Conservation (phyloP, 805 yeast species). For the Starmerella riodocensis region DNA sequence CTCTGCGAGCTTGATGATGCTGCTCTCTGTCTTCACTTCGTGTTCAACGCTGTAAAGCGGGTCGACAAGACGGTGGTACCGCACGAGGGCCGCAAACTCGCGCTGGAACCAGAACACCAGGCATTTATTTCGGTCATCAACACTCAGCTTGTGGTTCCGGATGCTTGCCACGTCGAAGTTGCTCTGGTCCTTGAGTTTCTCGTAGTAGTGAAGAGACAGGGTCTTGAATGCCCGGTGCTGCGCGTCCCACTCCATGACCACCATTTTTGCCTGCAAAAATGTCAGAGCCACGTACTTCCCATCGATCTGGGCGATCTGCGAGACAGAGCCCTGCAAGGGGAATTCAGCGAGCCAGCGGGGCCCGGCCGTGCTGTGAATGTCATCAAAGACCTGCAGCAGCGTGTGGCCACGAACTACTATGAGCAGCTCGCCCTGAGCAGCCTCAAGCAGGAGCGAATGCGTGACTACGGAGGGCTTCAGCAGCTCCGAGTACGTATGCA, state of each 20-base stretch:
- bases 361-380: conserved; percentile 14
- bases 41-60: conserved; percentile 36
- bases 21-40: background rate
- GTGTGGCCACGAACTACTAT: conserved; percentile 54
- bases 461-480: conserved; percentile 63
- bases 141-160: conserved; percentile 30
- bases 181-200: conserved; percentile 29
- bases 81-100: conserved; percentile 19
- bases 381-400: conserved; percentile 46
- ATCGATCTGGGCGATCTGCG: conserved; percentile 38
- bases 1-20: background rate
- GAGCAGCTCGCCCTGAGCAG: conserved; percentile 31
- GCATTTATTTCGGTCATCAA: conserved; percentile 53
- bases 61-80: conserved; percentile 38
- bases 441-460: conserved; percentile 33
- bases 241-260: conserved; percentile 60
- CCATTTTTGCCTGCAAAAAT: conserved; percentile 64
- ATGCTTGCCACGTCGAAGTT: conserved; percentile 32
- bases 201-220: conserved; percentile 75
- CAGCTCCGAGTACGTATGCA: conserved; percentile 73
- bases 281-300: conserved; percentile 37
- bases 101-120: conserved; percentile 40
- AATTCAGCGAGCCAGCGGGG: conserved; percentile 47
- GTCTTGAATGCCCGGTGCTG: conserved; percentile 45
- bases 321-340: conserved; percentile 55